A percentile compares a stretch with the other conserved stretches of the same genome.
These are phyloP conservation scores for Graphilbum fragrans DNA, from an alignment of 2,329 filamentous ascomycete genomes.

Conservation along the genomic window DNA sequence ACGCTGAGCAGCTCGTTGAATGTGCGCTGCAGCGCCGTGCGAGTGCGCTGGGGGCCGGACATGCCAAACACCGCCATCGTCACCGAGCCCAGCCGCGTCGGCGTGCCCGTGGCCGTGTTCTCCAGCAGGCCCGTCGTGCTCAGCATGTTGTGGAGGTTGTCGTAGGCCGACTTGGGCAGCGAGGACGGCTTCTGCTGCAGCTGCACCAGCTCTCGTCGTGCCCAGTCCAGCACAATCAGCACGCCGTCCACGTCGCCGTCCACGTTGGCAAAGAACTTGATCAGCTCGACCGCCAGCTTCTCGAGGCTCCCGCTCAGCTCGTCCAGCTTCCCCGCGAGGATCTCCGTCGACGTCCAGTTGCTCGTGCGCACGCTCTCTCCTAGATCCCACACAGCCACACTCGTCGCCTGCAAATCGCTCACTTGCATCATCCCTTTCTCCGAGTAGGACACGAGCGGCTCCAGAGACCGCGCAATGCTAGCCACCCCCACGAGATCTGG, in stretches of 20 bases:
- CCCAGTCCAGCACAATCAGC: slow-evolving; percentile 93
- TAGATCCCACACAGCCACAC: slow-evolving; percentile 88
- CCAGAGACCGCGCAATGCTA: slow-evolving; percentile 78
- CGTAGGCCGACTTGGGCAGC: slow-evolving; percentile 59
- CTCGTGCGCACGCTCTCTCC: slow-evolving; percentile 80
- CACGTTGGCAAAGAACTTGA: slow-evolving; percentile 84
- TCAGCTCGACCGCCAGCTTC: slow-evolving; percentile 72
- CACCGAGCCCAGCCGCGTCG: slow-evolving; percentile 57
- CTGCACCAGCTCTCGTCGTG: slow-evolving; percentile 67
- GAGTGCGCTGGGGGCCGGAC: slow-evolving; percentile 70
- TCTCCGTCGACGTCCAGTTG: slow-evolving; percentile 80
- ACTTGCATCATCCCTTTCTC: slow-evolving; percentile 82
- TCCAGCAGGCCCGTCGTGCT: slow-evolving; percentile 51
- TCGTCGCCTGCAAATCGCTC: slow-evolving; percentile 77
- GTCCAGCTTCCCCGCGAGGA: slow-evolving; percentile 78
- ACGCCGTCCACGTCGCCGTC: slow-evolving; percentile 89
- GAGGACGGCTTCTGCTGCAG: slow-evolving; percentile 46
- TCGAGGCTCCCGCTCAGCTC: slow-evolving; percentile 78
- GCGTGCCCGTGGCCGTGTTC: slow-evolving; percentile 34
- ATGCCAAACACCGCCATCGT: slow-evolving; percentile 66
- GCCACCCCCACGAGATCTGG: slow-evolving; percentile 88
- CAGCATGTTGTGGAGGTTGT: slow-evolving; percentile 72
- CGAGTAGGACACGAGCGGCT: slow-evolving; percentile 89
- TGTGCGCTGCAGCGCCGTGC: slow-evolving; percentile 68
- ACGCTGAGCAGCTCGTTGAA: slow-evolving; percentile 80